Base-by-base conservation (phyloP, 371 early-diverging fungal species). In the Apophysomyces elegans region DNA sequence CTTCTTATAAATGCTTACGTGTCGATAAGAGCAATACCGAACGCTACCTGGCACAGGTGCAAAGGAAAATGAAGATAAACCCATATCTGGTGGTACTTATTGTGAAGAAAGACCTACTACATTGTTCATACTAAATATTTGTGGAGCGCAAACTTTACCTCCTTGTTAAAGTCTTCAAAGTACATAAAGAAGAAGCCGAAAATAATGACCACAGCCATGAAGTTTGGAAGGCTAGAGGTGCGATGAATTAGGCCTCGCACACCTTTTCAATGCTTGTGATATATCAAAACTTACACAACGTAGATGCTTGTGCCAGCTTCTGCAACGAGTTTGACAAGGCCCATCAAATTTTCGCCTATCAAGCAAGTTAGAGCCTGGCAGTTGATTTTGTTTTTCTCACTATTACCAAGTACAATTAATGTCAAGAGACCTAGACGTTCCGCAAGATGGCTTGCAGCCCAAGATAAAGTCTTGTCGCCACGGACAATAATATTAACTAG, bases 361-460 rank as follows among this genome's bases (percentile, higher is more conserved):
- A 58, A 9, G 13, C 36, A 60, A 21, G n/a, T 16, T 36, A 37
- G n/a, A 44, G 39, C 39, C 11, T 35, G 39, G 12, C 14, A 36
- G 32, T n/a, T 7, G 39, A 64, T 45, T 35, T 21, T 7, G 4
- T 50, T 18, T 9, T 18, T 21, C 18, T 7, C 1, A 7, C 9
- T 65, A 72, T 75, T 74, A 63, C 84, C 85, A 13, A 87, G 67
- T 3, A 87, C 87, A 68, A 87, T 84, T 45, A 87, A 62, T 0
- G 87, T 79, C 16, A 87, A 75, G 7, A 87, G 65, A 21, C 85
- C 87, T 9, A 87, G 69, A 7, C 87, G 76, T 45, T 87, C 87
- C 11, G 87, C 85, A 36, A 87, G 59, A 67, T 87, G 83, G 61
- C 87, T 85, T 4, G 85, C 87, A 21, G 87, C 87, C 83, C 84